A percentile compares a stretch with the other conserved stretches of the same genome.
Evolutionary conservation across 108 stramenopile species (phyloP).

Genomic region (Pseudonitzschia delicatissima): DNA sequence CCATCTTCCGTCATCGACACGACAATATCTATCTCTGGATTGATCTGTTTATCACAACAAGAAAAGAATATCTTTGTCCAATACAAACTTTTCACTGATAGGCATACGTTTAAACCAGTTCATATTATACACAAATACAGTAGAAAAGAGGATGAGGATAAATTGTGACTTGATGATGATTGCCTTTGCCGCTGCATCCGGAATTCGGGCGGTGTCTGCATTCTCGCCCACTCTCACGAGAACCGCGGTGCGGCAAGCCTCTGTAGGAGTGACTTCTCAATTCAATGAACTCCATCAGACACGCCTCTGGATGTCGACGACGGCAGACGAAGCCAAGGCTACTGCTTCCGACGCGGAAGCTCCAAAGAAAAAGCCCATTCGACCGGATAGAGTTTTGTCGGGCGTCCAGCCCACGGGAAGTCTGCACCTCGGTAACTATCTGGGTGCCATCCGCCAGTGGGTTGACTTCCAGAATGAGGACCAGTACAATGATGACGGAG

Average conservation of each 20-base stretch:
- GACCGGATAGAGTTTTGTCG: slow-evolving; percentile 77
- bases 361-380: slow-evolving; percentile 29
- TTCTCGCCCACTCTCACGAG: neutral
- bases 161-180: slow-evolving; percentile 4
- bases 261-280: neutral
- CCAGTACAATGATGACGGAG: slow-evolving; percentile 53
- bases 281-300: neutral
- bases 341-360: neutral
- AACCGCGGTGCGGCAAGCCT: neutral
- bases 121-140: neutral
- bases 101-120: too few relatives aligned
- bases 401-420: slow-evolving; percentile 98
- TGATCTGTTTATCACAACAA: too few relatives aligned
- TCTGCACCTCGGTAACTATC: slow-evolving; percentile 97
- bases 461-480: slow-evolving; percentile 87
- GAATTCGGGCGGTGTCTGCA: neutral
- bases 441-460: slow-evolving; percentile 98
- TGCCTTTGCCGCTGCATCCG: neutral
- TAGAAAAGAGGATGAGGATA: neutral
- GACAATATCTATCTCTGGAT: too few relatives aligned
- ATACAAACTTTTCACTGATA: too few relatives aligned
- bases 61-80: too few relatives aligned
- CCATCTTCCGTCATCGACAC: too few relatives aligned
- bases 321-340: neutral
- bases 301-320: neutral